These are phyloP conservation scores for Pilatotrama ljubarskyi DNA, from an alignment of 768 basidiomycete species.

Conservation along the genomic window DNA sequence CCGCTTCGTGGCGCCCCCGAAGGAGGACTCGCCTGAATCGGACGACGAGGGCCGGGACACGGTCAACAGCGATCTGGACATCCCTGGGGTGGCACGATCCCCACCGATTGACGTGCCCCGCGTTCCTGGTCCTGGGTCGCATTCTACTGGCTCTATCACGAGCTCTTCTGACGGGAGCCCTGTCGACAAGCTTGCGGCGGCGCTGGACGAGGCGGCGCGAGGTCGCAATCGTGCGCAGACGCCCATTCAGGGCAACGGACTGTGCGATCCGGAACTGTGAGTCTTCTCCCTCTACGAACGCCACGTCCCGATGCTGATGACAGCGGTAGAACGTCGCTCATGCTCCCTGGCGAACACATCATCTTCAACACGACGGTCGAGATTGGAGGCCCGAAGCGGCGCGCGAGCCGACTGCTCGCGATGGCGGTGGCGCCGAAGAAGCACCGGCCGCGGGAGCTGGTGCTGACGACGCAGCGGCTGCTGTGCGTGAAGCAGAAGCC, in stretches of 20 bases:
- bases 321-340: conserved; percentile 33
- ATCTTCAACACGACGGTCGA: conserved; percentile 57
- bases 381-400: conserved; percentile 51
- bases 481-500: conserved; percentile 55
- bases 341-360: conserved; percentile 48
- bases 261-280: conserved; percentile 47
- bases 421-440: conserved; percentile 49
- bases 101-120: conserved; percentile 32
- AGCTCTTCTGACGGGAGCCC: conserved; percentile 54
- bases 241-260: conserved; percentile 52
- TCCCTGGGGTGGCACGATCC: conserved; percentile 17
- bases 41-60: conserved; percentile 25
- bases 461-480: conserved; percentile 57
- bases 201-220: conserved; percentile 42
- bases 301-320: not conserved
- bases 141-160: conserved; percentile 41
- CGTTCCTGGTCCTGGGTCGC: conserved; percentile 29
- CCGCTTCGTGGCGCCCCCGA: conserved; percentile 25
- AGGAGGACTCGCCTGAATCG: conserved; percentile 19
- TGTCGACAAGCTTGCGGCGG: conserved; percentile 37
- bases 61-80: conserved; percentile 18
- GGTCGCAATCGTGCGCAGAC: conserved; percentile 56
- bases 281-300: conserved; percentile 16
- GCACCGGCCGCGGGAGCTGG: conserved; percentile 51
- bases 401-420: conserved; percentile 57